Percentiles rank a stretch among this genome's conserved stretches.
Conservation (phyloP, 192 early-diverging fungal genomes). For the Coemansia umbellata region DNA sequence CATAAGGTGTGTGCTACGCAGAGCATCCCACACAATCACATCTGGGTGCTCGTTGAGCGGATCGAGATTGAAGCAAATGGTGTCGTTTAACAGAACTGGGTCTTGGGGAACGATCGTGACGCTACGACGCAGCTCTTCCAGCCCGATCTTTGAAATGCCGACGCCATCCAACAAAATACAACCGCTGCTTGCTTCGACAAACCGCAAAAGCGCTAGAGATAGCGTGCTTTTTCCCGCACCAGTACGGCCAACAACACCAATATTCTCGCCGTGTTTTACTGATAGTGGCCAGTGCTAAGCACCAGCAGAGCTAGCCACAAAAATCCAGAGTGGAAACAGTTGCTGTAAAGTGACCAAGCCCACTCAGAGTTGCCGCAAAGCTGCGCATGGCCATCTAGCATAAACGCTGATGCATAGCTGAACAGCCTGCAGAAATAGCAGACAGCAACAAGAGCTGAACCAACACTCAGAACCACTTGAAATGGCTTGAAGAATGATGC, state of each 20-base stretch:
- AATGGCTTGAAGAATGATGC: too few relatives aligned
- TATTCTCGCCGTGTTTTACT: conserved; percentile 68
- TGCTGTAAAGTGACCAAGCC: background rate
- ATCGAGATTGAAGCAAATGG: conserved; percentile 85
- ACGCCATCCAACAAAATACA: conserved; percentile 68
- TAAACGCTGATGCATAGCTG: too few relatives aligned
- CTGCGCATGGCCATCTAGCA: too few relatives aligned
- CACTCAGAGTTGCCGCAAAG: background rate
- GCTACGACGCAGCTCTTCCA: conserved; percentile 69
- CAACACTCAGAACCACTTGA: too few relatives aligned
- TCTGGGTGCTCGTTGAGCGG: conserved; percentile 76
- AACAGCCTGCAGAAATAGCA: too few relatives aligned
- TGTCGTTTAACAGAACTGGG: conserved; percentile 69
- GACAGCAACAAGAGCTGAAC: too few relatives aligned
- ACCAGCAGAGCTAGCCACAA: background rate
- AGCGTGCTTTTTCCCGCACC: conserved; percentile 77
- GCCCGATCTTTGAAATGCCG: conserved; percentile 66
- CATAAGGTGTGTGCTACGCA: conserved; percentile 68
- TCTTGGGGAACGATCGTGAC: conserved; percentile 91
- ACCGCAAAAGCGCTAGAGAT: conserved; percentile 67
- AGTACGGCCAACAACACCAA: conserved; percentile 87
- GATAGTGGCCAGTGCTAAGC: conserved; percentile 61
- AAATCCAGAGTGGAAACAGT: background rate
- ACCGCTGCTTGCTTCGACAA: conserved; percentile 64
- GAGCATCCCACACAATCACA: conserved; percentile 64